phyloP scores from a whole-genome alignment of 768 basidiomycete species.

The Tulasnella sp. region DNA sequence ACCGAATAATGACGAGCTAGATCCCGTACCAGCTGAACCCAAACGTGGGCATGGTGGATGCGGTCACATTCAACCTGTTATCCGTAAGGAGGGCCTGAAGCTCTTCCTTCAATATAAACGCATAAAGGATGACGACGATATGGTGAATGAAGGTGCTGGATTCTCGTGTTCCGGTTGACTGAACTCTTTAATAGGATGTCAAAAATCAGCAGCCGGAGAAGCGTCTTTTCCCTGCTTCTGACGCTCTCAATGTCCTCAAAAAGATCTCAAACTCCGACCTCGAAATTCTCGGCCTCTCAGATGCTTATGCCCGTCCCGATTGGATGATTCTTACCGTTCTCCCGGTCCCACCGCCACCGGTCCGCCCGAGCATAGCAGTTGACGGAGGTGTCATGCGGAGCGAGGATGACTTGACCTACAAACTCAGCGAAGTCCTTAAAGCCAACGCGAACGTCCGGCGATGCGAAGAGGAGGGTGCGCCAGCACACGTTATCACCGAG shows the following conservation, averaged over 20 bases:
- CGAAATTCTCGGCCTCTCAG: slow-evolving; percentile 78
- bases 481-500: slow-evolving; percentile 88
- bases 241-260: slow-evolving; percentile 89
- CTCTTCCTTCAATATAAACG: slow-evolving; percentile 91
- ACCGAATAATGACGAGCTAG: slow-evolving; percentile 51
- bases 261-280: slow-evolving; percentile 89
- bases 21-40: slow-evolving; percentile 37
- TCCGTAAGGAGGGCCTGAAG: slow-evolving; percentile 92
- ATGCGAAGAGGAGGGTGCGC: slow-evolving; percentile 93
- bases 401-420: slow-evolving; percentile 98
- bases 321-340: slow-evolving; percentile 99
- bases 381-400: slow-evolving; percentile 94
- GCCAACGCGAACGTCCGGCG: slow-evolving; percentile 83
- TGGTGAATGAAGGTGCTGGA: slow-evolving; percentile 37
- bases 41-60: slow-evolving; percentile 96
- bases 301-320: slow-evolving; percentile 92
- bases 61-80: slow-evolving; percentile 77
- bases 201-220: slow-evolving; percentile 76
- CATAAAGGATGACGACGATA: slow-evolving; percentile 84
- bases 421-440: slow-evolving; percentile 92
- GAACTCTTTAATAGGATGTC: slow-evolving; percentile 41
- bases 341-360: slow-evolving; percentile 95
- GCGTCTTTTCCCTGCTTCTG: slow-evolving; percentile 66
- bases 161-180: slow-evolving; percentile 14
- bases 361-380: slow-evolving; percentile 93